Conservation (phyloP, 129 eudicot species). For the Logfia minima region DNA sequence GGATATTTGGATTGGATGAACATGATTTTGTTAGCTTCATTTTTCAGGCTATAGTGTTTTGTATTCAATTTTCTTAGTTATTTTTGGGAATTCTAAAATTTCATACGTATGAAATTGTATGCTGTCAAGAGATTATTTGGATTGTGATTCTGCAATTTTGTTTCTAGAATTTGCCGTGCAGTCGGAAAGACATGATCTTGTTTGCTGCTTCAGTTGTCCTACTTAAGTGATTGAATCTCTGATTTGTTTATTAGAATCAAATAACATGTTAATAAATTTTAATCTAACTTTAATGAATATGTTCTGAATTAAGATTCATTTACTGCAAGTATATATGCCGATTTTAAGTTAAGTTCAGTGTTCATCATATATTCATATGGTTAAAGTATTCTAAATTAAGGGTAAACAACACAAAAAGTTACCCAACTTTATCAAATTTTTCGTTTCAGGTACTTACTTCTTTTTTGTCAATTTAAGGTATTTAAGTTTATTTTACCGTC, state of each 20-base stretch:
- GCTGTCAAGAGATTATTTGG: not conserved
- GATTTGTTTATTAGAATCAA: not conserved
- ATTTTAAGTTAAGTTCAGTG: no score
- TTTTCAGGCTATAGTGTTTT: not conserved
- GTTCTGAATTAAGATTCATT: not conserved
- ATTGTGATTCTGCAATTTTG: not conserved
- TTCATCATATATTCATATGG: no score
- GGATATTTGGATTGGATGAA: no score
- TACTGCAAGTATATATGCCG: no score
- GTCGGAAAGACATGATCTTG: conserved; percentile 13
- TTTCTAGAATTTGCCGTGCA: conserved; percentile 24
- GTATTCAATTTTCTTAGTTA: not conserved
- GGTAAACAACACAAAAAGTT: not conserved
- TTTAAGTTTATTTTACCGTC: no score
- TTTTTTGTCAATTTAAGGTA: no score
- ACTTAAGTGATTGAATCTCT: not conserved
- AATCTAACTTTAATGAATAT: no score
- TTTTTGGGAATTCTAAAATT: not conserved
- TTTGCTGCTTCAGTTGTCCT: not conserved
- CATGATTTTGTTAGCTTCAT: not conserved
- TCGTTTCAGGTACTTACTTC: not conserved
- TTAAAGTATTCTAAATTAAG: not conserved
- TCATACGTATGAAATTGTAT: not conserved
- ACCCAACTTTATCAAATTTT: not conserved
- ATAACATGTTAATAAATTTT: not conserved